Percentiles rank a stretch among this genome's conserved stretches.
Conservation (phyloP, 352 stramenopile genomes). For the Globisporangium echinulatum region DNA sequence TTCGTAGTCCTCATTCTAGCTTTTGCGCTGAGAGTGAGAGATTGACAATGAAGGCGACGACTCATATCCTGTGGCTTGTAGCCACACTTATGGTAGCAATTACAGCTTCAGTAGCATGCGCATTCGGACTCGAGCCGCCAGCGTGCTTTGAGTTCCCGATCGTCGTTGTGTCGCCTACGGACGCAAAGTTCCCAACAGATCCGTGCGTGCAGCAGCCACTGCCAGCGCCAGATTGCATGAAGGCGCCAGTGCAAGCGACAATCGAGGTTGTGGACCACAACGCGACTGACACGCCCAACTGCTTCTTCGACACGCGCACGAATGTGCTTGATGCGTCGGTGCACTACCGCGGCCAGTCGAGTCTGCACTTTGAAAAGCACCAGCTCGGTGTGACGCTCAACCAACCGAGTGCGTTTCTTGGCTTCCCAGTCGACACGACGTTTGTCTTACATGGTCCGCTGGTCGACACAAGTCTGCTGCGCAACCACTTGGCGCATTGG, state of each 20-base stretch:
- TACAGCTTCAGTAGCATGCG: no score
- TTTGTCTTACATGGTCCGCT: conserved; percentile 77
- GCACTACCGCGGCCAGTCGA: conserved; percentile 72
- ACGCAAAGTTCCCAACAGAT: conserved; percentile 48
- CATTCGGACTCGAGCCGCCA: neutral
- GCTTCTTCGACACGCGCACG: no score
- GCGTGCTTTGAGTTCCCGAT: conserved; percentile 66
- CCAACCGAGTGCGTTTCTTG: conserved; percentile 34
- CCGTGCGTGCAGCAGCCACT: conserved; percentile 69
- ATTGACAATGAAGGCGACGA: no score
- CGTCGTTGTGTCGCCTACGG: conserved; percentile 52
- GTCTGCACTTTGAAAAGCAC: conserved; percentile 75
- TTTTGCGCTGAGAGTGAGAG: no score
- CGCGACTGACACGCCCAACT: no score
- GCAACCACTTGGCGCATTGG: conserved; percentile 79
- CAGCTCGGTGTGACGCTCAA: conserved; percentile 16
- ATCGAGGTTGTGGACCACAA: conserved; percentile 65
- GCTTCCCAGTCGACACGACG: conserved; percentile 50
- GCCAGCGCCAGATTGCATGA: conserved; percentile 65
- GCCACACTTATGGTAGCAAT: neutral
- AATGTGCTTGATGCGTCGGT: no score
- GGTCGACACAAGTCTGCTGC: conserved; percentile 61
- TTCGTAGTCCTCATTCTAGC: no score
- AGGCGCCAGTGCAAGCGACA: conserved; percentile 36
- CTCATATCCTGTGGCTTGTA: no score